Conservation (phyloP, 768 basidiomycete genomes). For the Mycena capillaripes region DNA sequence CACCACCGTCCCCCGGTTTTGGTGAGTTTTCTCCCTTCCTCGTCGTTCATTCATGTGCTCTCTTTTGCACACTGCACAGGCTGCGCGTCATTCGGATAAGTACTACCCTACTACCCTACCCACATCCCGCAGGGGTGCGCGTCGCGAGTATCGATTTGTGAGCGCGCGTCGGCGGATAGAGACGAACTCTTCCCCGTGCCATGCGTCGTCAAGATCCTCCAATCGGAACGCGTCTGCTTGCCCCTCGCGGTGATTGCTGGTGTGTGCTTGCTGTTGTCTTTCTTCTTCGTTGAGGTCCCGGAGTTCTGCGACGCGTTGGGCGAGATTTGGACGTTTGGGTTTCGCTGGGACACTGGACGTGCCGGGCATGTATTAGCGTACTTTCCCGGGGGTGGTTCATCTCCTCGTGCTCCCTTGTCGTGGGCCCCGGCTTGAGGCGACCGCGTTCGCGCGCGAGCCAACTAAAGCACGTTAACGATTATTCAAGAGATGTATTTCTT, state of each 20-base stretch:
- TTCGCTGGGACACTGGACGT: not conserved
- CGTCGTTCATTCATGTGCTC: not conserved
- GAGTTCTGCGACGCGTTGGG: not conserved
- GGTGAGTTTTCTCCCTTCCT: not conserved
- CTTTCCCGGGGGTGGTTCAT: constrained; percentile 3
- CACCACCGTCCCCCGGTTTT: not conserved
- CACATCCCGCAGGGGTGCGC: not conserved
- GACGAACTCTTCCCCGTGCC: constrained; percentile 13
- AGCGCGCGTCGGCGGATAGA: constrained; percentile 17
- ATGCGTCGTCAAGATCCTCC: constrained; percentile 18
- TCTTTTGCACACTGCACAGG: no score
- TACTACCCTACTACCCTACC: no score
- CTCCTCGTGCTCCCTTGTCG: constrained; percentile 8
- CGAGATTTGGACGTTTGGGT: not conserved
- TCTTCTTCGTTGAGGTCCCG: not conserved
- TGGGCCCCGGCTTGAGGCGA: not conserved
- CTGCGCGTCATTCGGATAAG: not conserved
- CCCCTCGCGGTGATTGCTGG: not conserved
- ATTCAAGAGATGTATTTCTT: not conserved
- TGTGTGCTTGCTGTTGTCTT: not conserved
- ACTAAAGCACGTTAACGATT: not conserved
- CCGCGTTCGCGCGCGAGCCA: not conserved
- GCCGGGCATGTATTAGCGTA: not conserved
- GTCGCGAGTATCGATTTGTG: constrained; percentile 4
- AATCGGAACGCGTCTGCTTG: not conserved